Percentiles rank a stretch among this genome's conserved stretches.
Evolutionary conservation across 1,284 basidiomycete genomes (phyloP).

Genomic region (Schizophyllum amplum): DNA sequence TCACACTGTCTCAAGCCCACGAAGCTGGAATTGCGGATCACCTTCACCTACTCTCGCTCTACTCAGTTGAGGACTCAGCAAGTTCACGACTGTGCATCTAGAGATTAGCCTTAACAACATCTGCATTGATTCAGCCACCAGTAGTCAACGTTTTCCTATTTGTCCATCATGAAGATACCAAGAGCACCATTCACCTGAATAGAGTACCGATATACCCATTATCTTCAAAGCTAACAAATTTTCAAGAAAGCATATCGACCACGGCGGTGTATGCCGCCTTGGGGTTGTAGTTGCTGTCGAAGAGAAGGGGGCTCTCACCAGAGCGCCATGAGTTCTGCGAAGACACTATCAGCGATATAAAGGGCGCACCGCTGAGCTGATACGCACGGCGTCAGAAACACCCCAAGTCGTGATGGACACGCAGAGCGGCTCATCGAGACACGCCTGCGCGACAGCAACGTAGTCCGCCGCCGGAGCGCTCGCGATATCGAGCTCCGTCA

Average conservation of each 20-base stretch:
- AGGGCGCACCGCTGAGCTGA: not conserved
- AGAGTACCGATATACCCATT: too few relatives aligned
- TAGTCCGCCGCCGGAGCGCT: constrained; percentile 33
- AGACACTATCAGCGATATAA: not conserved
- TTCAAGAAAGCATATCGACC: not conserved
- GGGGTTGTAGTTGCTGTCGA: constrained; percentile 2
- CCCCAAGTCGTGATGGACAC: constrained; percentile 42
- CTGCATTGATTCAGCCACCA: too few relatives aligned
- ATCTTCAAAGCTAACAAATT: not conserved
- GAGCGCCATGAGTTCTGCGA: not conserved
- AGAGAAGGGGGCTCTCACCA: not conserved
- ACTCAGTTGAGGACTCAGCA: too few relatives aligned
- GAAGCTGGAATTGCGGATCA: too few relatives aligned
- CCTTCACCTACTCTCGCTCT: too few relatives aligned
- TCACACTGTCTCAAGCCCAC: too few relatives aligned
- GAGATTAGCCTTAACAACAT: too few relatives aligned
- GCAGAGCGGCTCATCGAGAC: constrained; percentile 33
- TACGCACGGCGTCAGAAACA: constrained; percentile 31
- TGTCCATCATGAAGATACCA: too few relatives aligned
- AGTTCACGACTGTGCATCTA: too few relatives aligned
- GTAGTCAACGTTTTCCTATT: too few relatives aligned
- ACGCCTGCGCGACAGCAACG: constrained; percentile 36
- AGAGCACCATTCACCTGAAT: too few relatives aligned
- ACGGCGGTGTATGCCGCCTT: constrained; percentile 3
- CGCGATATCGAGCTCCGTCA: constrained; percentile 42